Evolutionary conservation across 768 basidiomycete species (phyloP).

Genomic region (Leccinum barrowsii): DNA sequence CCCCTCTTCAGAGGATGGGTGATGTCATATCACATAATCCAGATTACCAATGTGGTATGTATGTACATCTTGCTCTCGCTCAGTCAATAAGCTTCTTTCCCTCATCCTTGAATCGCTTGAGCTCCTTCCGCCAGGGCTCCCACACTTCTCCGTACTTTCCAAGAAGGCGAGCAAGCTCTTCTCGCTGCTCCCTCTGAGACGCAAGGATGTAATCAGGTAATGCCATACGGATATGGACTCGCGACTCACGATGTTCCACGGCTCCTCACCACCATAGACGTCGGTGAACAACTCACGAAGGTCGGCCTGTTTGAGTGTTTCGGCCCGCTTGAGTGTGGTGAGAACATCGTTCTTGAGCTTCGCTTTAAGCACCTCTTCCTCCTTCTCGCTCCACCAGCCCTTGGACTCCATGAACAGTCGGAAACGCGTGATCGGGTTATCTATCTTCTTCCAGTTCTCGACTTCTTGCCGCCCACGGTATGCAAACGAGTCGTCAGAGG

Average conservation of each 20-base stretch:
- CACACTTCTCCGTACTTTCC: conserved; percentile 84
- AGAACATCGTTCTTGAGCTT: conserved; percentile 71
- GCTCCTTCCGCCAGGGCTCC: conserved; percentile 83
- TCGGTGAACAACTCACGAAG: conserved; percentile 84
- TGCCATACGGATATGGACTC: not conserved
- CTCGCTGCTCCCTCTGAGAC: conserved; percentile 73
- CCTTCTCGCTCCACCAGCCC: conserved; percentile 79
- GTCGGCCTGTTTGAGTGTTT: conserved; percentile 62
- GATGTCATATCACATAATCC: conserved; percentile 16
- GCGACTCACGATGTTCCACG: conserved; percentile 74
- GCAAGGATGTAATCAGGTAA: not conserved
- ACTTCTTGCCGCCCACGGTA: conserved; percentile 89
- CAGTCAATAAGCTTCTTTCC: conserved; percentile 54
- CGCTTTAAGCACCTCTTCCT: conserved; percentile 69
- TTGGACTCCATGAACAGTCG: conserved; percentile 78
- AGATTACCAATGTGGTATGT: not conserved
- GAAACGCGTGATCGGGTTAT: conserved; percentile 84
- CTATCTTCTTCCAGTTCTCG: conserved; percentile 86
- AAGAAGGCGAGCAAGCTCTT: conserved; percentile 68
- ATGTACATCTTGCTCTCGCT: conserved; percentile 2
- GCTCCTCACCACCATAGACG: conserved; percentile 81
- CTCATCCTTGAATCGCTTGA: conserved; percentile 69
- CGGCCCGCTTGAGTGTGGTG: conserved; percentile 73
- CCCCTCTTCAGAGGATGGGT: not conserved
- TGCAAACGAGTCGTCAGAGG: conserved; percentile 93